Evolutionary conservation across 2,329 filamentous ascomycete genomes (phyloP), one percentile per base, ranked within the genome.

Genomic region (Paraphoma chrysanthemicola): DNA sequence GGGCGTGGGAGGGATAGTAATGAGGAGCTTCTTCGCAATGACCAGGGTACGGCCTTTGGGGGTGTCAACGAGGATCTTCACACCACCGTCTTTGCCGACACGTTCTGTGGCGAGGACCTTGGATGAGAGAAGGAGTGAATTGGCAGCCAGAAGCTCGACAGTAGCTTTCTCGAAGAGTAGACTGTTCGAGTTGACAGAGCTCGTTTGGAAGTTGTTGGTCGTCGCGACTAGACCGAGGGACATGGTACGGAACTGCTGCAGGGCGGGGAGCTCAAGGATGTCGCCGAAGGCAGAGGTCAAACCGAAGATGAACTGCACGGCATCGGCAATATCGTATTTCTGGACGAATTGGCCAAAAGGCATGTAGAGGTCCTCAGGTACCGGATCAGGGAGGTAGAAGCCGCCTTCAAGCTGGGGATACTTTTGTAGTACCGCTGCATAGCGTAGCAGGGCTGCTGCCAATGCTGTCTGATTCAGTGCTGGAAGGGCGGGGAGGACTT

Each of bases 311-410:
- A 75, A 69, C n/a, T 72, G 74, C 1, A 82, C 72, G 2, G 80
- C 74, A 43, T 75, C 78, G 6, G 73, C 66, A 4, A 86, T 70
- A 14, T 74, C 68, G 65, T 85, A 80, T 68, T 85, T 84, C 36
- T 75, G 63, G 10, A 81, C 72, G 51, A 84, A 85, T 5, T 83
- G 71, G 17, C 79, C 77, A 51, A 82, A 85, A 2, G 81, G 77
- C 14, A 83, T 66, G n/a, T 81, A 66, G 1, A 86, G 70, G 46
- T 83, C 82, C 30, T 79, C 75, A 0, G 81, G 81, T 0, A 83
- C 74, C 2, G 78, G 77, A 12, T 72, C 64, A 0, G 82, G 78
- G 0, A 83, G 71, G 16, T 81, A 78, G 54, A 81, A 82, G 8
- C 81, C 81, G 1, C 46, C 52, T 2, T 70, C 62, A 0, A 67